phyloP scores from a whole-genome alignment of 2,329 filamentous ascomycete species.

The Coniochaeta sp. region DNA sequence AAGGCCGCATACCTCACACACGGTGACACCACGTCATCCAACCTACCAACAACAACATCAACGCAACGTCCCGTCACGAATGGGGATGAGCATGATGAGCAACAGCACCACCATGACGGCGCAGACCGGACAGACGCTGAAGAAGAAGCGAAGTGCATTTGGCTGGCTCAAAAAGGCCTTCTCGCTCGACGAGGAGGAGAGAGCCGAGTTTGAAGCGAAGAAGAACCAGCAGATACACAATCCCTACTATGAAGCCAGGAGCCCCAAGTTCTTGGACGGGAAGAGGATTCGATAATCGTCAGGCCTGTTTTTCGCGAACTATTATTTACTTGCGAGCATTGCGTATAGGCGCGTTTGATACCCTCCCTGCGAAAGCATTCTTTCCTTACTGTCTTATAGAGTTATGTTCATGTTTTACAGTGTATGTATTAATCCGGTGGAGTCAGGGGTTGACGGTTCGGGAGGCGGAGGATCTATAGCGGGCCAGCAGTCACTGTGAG shows the following conservation, averaged over 20 bases:
- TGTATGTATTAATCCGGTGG: background rate
- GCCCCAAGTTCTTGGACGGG: constrained; percentile 49
- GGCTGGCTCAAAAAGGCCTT: constrained; percentile 64
- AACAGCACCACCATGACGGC: constrained; percentile 41
- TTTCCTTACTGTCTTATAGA: background rate
- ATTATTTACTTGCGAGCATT: too few relatives aligned
- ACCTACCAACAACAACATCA: constrained; percentile 28
- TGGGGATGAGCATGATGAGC: constrained; percentile 52
- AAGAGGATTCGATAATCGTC: constrained; percentile 28
- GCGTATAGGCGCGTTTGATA: constrained; percentile 2
- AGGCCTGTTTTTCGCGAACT: background rate
- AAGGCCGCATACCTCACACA: constrained; percentile 45
- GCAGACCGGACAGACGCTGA: constrained; percentile 31
- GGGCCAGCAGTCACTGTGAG: background rate
- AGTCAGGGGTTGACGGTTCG: background rate
- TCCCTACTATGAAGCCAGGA: constrained; percentile 41
- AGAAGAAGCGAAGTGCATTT: constrained; percentile 61
- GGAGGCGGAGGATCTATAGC: background rate
- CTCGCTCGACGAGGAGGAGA: constrained; percentile 56
- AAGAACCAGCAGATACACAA: constrained; percentile 31
- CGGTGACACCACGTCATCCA: constrained; percentile 20
- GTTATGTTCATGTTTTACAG: background rate
- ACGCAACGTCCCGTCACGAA: constrained; percentile 43
- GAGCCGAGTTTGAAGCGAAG: constrained; percentile 49
- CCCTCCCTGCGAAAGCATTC: background rate